Conservation (phyloP, 306 rosid genomes). For the Herpetospermum pedunculosum region DNA sequence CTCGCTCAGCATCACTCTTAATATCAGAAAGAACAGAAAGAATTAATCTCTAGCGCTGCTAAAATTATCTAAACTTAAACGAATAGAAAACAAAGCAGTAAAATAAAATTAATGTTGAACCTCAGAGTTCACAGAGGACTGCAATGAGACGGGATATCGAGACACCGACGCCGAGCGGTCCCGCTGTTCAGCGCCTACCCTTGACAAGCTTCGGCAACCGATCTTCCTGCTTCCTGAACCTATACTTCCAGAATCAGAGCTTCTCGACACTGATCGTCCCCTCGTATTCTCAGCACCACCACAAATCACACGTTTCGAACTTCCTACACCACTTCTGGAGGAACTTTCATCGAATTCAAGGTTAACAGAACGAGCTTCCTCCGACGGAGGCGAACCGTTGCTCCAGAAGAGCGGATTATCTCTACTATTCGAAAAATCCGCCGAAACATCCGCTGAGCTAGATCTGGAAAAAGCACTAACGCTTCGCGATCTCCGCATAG, state of each 20-base stretch:
- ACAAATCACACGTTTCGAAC: constrained; percentile 6
- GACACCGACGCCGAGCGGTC: constrained; percentile 64
- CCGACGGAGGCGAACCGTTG: constrained; percentile 10
- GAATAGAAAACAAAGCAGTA: background rate
- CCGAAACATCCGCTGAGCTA: constrained; percentile 14
- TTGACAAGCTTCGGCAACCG: constrained; percentile 31
- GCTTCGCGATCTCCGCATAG: constrained; percentile 67
- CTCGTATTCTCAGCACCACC: constrained; percentile 13
- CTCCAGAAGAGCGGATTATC: constrained; percentile 74
- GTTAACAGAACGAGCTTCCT: constrained; percentile 10
- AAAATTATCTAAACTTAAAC: background rate
- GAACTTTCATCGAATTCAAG: constrained; percentile 6
- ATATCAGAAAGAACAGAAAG: constrained; percentile 8
- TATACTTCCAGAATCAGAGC: constrained; percentile 9
- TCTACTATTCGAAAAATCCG: constrained; percentile 61
- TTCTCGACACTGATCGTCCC: constrained; percentile 39
- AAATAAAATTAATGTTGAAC: constrained; percentile 14
- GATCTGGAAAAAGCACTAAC: constrained; percentile 60
- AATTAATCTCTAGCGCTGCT: background rate
- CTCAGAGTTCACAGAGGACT: constrained; percentile 43
- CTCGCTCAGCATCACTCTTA: constrained; percentile 75
- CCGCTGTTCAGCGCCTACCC: constrained; percentile 35
- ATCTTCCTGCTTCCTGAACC: constrained; percentile 20
- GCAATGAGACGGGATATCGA: constrained; percentile 36
- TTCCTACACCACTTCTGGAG: background rate